Evolutionary conservation across 2,329 filamentous ascomycete genomes (phyloP).

Genomic region (Colletotrichum tofieldiae): DNA sequence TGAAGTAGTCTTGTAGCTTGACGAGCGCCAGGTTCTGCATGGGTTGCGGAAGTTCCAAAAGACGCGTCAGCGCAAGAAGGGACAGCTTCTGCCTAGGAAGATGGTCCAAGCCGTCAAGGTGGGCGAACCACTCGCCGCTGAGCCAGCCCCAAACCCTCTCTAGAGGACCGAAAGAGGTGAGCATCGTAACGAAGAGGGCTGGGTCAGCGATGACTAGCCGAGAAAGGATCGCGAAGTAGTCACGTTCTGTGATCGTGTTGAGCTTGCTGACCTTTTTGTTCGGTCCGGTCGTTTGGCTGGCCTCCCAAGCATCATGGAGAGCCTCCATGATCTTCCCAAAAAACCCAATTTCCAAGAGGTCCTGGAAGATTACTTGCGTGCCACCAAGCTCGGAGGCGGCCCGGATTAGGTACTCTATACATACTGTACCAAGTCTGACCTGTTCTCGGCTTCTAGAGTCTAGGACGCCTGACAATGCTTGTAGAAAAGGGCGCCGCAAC

Average conservation of each 20-base stretch:
- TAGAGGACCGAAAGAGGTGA: slow-evolving; percentile 63
- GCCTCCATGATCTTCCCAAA: slow-evolving; percentile 75
- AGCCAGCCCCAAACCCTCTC: slow-evolving; percentile 74
- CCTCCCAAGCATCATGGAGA: slow-evolving; percentile 78
- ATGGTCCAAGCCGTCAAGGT: slow-evolving; percentile 78
- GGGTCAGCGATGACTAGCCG: slow-evolving; percentile 84
- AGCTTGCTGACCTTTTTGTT: slow-evolving; percentile 79
- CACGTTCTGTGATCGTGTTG: slow-evolving; percentile 82
- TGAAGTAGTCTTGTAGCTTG: slow-evolving; percentile 80
- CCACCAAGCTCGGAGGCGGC: slow-evolving; percentile 75
- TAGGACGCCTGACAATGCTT: slow-evolving; percentile 65
- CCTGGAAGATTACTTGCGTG: slow-evolving; percentile 74
- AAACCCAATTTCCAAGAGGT: slow-evolving; percentile 76
- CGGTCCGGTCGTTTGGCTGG: slow-evolving; percentile 87
- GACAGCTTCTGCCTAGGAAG: slow-evolving; percentile 79
- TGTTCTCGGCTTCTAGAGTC: slow-evolving; percentile 71
- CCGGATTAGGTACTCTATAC: slow-evolving; percentile 77
- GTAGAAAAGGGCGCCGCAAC: slow-evolving; percentile 66
- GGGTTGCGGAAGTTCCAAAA: slow-evolving; percentile 75
- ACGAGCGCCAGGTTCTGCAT: slow-evolving; percentile 71
- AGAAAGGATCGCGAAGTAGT: slow-evolving; percentile 88
- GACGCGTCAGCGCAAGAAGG: slow-evolving; percentile 79
- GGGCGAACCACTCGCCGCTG: slow-evolving; percentile 75
- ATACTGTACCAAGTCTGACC: slow-evolving; percentile 70
- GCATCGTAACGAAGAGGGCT: slow-evolving; percentile 73